These are phyloP conservation scores for Spergularia bocconei DNA, from an alignment of 148 eudicot species.

Conservation along the genomic window DNA sequence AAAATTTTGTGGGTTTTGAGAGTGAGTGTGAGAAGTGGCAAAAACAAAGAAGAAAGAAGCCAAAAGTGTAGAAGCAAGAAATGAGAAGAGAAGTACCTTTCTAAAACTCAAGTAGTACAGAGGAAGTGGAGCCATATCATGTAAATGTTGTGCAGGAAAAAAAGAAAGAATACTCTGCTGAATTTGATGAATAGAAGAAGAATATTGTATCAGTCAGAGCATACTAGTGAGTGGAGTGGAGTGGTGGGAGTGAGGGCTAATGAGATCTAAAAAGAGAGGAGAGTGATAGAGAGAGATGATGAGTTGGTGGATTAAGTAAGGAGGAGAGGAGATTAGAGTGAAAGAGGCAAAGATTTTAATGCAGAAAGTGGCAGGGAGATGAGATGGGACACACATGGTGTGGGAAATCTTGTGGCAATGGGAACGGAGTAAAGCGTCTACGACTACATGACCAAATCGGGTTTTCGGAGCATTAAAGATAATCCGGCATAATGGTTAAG, in stretches of 20 bases:
- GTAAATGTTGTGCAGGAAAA: neutral
- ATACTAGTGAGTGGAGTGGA: neutral
- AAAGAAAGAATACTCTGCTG: slow-evolving; percentile 1
- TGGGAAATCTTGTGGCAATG: neutral
- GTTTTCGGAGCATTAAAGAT: no score
- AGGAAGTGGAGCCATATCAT: slow-evolving; percentile 49
- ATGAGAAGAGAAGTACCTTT: slow-evolving; percentile 33
- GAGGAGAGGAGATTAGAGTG: slow-evolving; percentile 10
- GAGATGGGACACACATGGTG: slow-evolving; percentile 34
- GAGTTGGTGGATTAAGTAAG: slow-evolving; percentile 14
- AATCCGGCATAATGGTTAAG: no score
- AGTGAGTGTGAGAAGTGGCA: slow-evolving; percentile 12
- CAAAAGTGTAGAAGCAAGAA: slow-evolving; percentile 25
- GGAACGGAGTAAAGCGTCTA: neutral
- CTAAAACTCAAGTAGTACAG: slow-evolving; percentile 28
- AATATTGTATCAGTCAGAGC: no score
- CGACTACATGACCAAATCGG: no score
- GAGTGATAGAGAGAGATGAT: neutral
- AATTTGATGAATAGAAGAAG: neutral
- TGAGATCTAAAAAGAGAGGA: neutral
- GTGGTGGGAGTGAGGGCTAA: neutral
- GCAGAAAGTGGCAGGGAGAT: slow-evolving; percentile 16
- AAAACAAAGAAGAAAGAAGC: slow-evolving; percentile 29
- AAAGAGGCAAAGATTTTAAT: slow-evolving; percentile 33
- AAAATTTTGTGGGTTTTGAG: slow-evolving; percentile 1